Evolutionary conservation across 257 asterid genomes (phyloP).

Genomic region (Vinca minor): DNA sequence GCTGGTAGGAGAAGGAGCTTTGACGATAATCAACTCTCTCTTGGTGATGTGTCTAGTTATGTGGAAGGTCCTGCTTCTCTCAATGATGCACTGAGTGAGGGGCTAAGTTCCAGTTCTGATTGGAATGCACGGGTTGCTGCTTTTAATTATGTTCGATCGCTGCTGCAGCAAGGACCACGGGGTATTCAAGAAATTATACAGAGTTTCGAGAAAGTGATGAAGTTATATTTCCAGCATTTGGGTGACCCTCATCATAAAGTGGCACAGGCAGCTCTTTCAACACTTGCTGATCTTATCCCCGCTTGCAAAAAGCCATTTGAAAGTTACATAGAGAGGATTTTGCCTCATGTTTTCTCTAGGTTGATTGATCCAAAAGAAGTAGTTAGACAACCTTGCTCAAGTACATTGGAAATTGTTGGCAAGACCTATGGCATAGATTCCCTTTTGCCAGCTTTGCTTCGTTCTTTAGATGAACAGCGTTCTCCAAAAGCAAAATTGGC

Average conservation of each 20-base stretch:
- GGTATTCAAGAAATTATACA: constrained; percentile 90
- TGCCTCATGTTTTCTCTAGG: constrained; percentile 97
- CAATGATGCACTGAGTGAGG: constrained; percentile 81
- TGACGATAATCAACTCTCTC: constrained; percentile 78
- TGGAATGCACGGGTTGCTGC: constrained; percentile 98
- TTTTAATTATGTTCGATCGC: constrained; percentile 61
- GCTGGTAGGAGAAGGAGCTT: constrained; percentile 90
- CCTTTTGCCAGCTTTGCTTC: constrained; percentile 88
- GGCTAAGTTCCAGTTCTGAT: constrained; percentile 86
- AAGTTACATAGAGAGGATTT: constrained; percentile 92
- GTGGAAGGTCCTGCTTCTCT: constrained; percentile 88
- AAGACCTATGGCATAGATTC: constrained; percentile 90
- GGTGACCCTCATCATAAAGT: constrained; percentile 99
- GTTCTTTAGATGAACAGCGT: constrained; percentile 96
- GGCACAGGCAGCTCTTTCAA: constrained; percentile 97
- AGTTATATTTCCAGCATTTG: constrained; percentile 93
- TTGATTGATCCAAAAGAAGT: constrained; percentile 93
- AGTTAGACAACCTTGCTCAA: constrained; percentile 94
- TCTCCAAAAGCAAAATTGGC: constrained; percentile 99
- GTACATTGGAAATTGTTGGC: constrained; percentile 78
- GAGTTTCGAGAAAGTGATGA: constrained; percentile 98
- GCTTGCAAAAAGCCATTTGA: constrained; percentile 95
- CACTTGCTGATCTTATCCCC: constrained; percentile 93
- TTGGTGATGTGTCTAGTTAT: constrained; percentile 67
- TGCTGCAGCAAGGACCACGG: constrained; percentile 86